These are phyloP conservation scores for Excoecaria cochinchinensis DNA, from an alignment of 345 rosid species.

Conservation along the genomic window DNA sequence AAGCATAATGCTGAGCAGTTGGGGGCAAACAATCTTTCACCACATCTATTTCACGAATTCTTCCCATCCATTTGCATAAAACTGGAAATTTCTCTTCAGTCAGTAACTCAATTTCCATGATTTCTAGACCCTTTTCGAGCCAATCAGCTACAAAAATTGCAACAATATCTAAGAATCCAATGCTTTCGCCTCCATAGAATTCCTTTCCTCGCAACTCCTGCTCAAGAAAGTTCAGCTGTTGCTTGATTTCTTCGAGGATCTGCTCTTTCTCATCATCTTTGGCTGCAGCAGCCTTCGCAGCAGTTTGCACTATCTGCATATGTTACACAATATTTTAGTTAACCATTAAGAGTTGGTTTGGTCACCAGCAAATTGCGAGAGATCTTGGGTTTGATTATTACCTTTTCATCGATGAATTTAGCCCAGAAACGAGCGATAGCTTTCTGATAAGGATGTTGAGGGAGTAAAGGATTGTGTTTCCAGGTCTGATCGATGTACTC, in stretches of 20 bases:
- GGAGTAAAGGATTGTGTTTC: conserved; percentile 12
- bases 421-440: conserved; percentile 23
- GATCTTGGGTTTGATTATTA: not conserved
- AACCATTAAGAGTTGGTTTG: not conserved
- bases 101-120: no score
- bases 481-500: conserved; percentile 25
- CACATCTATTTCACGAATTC: no score
- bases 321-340: not conserved
- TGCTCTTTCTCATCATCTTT: not conserved
- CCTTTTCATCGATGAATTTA: conserved; percentile 14
- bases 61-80: no score
- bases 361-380: no score
- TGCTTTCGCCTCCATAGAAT: conserved; percentile 18
- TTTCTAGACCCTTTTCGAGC: no score
- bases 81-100: no score
- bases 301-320: conserved; percentile 6
- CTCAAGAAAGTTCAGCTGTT: conserved; percentile 10
- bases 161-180: conserved; percentile 20
- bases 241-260: not conserved
- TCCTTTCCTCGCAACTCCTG: conserved; percentile 13
- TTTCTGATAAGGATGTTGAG: conserved; percentile 11
- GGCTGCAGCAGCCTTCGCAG: not conserved
- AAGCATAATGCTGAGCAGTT: no score
- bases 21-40: no score
- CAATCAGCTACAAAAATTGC: no score